These are phyloP conservation scores for Limnanthes douglasii DNA, from an alignment of 345 rosid species.

Conservation along the genomic window DNA sequence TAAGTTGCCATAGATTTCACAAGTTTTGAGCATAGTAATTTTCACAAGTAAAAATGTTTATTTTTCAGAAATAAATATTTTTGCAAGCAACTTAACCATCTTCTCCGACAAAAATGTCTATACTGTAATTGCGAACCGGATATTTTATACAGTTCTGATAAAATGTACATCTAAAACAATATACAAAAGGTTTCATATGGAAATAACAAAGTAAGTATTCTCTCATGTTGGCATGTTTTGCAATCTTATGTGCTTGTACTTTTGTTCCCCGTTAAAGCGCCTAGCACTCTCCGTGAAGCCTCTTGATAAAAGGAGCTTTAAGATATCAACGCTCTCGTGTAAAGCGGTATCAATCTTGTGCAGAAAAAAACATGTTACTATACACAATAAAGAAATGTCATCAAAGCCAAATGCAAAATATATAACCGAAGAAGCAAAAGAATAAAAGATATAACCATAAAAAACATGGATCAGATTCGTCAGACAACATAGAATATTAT, in stretches of 20 bases:
- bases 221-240: constrained; percentile 40
- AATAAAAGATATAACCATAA: neutral
- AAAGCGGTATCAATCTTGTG: constrained; percentile 56
- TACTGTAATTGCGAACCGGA: no score
- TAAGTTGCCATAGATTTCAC: no score
- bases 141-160: no score
- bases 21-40: no score
- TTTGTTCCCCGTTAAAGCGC: constrained; percentile 55
- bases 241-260: constrained; percentile 65
- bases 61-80: no score
- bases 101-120: no score
- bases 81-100: no score
- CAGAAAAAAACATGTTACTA: neutral
- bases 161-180: no score
- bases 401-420: neutral
- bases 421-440: neutral
- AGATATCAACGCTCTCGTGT: constrained; percentile 51
- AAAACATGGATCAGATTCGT: neutral
- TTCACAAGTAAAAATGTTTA: no score
- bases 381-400: neutral
- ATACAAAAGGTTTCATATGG: no score
- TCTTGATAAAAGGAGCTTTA: constrained; percentile 49
- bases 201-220: no score
- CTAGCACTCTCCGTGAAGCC: constrained; percentile 62
- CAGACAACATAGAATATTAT: neutral